Evolutionary conservation across 805 yeast species (phyloP), one percentile per base, ranked within the genome.

Genomic region (Myxozyma neotropica): DNA sequence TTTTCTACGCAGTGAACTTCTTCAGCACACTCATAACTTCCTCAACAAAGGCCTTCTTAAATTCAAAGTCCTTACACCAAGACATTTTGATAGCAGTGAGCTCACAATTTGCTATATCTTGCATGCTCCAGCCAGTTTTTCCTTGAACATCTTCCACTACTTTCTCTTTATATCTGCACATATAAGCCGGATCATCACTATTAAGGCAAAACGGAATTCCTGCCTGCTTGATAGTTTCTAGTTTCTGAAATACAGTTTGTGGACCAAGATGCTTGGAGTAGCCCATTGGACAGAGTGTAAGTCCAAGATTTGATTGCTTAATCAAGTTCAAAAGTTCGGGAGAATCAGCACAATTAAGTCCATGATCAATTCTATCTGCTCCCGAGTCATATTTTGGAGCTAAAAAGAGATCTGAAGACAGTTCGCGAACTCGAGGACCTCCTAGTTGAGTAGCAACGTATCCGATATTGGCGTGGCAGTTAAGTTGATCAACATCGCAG

Each of bases 121-220:
- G 17, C 49, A 43, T 26, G 17, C 23, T 46, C 49, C 53, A 52
- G 2, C 42, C 45, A 5, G 52, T 40, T 13, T 6, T 8, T 19
- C 39, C n/a, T 36, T 53, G 54, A 4, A 57, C 61, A 21, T 40
- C 53, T 3, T 13, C 45, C 12, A 57, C 55, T 15, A 57, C 57
- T 21, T 26, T 33, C 15, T 46, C 36, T 27, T 53, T 53, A 19
- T 47, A 57, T 12, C 57, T 19, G 45, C 46, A 40, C 61, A 57
- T 57, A 17, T 57, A 57, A 15, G 61, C 61, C 2, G 61, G 61
- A 17, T 57, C 61, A 33, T 57, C 61, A 29, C 61, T 57, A 43
- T 57, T 57, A 3, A 57, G 42, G 12, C 49, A 29, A n/a, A 57
- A 23, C 26, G 61, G 57, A 19, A 57, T 33, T 1, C 57, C 61